Conservation (phyloP, 164 flowering plant genomes). For the Brasenia schreberi region DNA sequence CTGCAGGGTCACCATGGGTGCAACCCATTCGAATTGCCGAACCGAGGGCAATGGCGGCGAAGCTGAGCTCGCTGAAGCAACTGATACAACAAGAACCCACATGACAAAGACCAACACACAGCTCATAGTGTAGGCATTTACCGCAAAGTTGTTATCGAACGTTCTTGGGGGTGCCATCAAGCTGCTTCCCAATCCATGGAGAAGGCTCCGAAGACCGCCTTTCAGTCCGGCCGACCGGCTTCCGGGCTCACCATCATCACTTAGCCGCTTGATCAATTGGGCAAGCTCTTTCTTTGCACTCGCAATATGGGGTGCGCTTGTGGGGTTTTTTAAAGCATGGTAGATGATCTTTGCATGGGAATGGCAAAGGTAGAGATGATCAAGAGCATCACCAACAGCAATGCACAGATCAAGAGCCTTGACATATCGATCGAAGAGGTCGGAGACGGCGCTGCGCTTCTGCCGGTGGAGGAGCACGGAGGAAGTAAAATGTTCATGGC, state of each 20-base stretch:
- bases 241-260: neutral
- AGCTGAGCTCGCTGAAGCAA: constrained; percentile 3
- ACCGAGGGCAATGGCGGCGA: constrained; percentile 33
- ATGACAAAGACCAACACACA: neutral
- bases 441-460: constrained; percentile 22
- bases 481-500: constrained; percentile 34
- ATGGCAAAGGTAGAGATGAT: constrained; percentile 28
- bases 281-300: constrained; percentile 42
- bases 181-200: constrained; percentile 4
- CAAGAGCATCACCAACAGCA: constrained; percentile 45
- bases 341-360: constrained; percentile 37
- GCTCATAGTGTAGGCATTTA: neutral
- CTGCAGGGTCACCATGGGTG: constrained; percentile 42
- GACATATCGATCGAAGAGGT: constrained; percentile 34
- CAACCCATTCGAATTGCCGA: constrained; percentile 50
- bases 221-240: neutral
- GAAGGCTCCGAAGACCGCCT: neutral
- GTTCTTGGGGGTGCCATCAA: constrained; percentile 37
- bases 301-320: constrained; percentile 41
- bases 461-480: constrained; percentile 14
- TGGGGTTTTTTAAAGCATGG: constrained; percentile 19
- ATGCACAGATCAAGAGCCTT: constrained; percentile 64
- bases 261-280: neutral
- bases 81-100: constrained; percentile 1
- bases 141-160: neutral